Evolutionary conservation across 805 yeast species (phyloP).

Genomic region (Torulaspora indica): DNA sequence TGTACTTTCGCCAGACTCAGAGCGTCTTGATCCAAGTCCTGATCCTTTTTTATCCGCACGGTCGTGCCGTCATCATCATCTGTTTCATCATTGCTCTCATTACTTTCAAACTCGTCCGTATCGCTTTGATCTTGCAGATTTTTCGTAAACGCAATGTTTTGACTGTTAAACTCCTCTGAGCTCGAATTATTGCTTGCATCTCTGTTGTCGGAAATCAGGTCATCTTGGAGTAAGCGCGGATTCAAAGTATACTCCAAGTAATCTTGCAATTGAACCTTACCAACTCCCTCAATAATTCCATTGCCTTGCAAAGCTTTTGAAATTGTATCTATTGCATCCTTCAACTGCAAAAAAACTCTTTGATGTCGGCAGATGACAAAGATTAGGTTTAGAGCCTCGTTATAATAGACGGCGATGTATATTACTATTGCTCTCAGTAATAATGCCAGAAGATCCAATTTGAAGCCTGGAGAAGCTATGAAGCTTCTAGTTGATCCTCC

Average conservation of each 20-base stretch:
- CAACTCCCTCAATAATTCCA: slow-evolving; percentile 3
- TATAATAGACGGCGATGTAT: slow-evolving; percentile 47
- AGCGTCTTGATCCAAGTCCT: slow-evolving; percentile 3
- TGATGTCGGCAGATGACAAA: slow-evolving; percentile 44
- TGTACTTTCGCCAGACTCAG: slow-evolving; percentile 6
- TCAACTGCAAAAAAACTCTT: slow-evolving; percentile 29
- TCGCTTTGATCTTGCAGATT: slow-evolving; percentile 4
- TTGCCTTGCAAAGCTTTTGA: slow-evolving; percentile 18
- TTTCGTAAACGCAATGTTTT: slow-evolving; percentile 6
- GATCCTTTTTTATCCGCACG: not conserved
- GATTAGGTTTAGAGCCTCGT: slow-evolving; percentile 50
- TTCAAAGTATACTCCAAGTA: slow-evolving; percentile 14
- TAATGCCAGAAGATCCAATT: slow-evolving; percentile 55
- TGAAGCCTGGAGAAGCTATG: slow-evolving; percentile 33
- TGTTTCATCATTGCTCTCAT: slow-evolving; percentile 1
- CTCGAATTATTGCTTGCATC: slow-evolving; percentile 2
- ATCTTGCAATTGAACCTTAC: slow-evolving; percentile 10
- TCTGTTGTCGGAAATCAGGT: slow-evolving; percentile 1
- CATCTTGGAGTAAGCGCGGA: slow-evolving; percentile 8
- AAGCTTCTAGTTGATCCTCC: slow-evolving; percentile 9
- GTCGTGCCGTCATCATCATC: slow-evolving; percentile 1
- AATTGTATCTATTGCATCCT: slow-evolving; percentile 23
- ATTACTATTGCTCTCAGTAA: slow-evolving; percentile 53
- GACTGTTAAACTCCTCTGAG: slow-evolving; percentile 4
- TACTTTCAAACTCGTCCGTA: not conserved